Evolutionary conservation across 805 yeast species (phyloP).

Genomic region (Pichia phayaonensis): DNA sequence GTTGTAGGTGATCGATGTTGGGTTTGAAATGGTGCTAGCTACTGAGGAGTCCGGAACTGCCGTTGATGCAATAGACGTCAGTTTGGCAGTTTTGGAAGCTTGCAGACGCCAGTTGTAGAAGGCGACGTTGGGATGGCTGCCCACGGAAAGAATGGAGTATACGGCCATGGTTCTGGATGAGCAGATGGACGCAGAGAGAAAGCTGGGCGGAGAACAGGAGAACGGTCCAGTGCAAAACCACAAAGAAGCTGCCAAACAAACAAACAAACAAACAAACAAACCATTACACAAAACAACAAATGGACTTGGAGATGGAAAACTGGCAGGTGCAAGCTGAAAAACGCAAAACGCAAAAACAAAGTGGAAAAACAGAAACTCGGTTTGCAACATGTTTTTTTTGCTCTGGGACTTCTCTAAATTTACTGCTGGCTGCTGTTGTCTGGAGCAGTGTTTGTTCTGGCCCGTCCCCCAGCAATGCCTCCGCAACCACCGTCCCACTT

Average conservation of each 20-base stretch:
- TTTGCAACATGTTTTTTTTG: too few species aligned
- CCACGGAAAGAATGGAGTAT: constrained; percentile 21
- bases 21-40: background rate
- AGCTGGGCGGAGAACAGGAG: background rate
- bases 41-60: constrained; percentile 1
- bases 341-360: too few species aligned
- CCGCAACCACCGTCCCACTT: background rate
- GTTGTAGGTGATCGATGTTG: constrained; percentile 15
- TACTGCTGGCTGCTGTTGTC: too few species aligned
- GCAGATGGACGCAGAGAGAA: background rate
- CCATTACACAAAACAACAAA: too few species aligned
- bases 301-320: too few species aligned
- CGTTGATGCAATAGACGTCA: constrained; percentile 35
- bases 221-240: too few species aligned
- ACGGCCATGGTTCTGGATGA: constrained; percentile 3
- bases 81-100: constrained; percentile 34
- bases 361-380: too few species aligned
- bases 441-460: too few species aligned
- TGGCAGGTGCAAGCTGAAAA: too few species aligned
- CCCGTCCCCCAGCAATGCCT: background rate
- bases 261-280: background rate
- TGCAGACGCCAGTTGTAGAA: constrained; percentile 55
- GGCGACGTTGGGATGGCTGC: constrained; percentile 49
- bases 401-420: too few species aligned
- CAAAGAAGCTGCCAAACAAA: background rate